Conservation (phyloP, 129 eudicot genomes). For the Silybum marianum region DNA sequence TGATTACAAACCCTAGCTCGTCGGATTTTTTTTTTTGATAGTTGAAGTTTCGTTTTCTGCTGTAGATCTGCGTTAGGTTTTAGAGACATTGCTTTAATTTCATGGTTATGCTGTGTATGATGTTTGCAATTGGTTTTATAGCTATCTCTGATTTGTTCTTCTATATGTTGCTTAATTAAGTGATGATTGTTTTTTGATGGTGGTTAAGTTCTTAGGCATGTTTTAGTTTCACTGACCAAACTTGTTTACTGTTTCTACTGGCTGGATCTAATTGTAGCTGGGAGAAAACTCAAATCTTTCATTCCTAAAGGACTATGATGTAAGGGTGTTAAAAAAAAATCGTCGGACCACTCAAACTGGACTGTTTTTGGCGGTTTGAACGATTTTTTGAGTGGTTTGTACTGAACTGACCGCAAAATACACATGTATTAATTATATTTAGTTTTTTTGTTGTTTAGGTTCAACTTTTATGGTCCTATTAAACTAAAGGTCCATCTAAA, state of each 20-base stretch:
- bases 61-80: slow-evolving; percentile 25
- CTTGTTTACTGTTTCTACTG: not conserved
- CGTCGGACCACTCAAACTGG: too few species aligned
- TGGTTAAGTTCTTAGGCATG: slow-evolving; percentile 4
- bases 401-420: too few species aligned
- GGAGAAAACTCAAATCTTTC: not conserved
- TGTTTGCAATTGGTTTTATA: slow-evolving; percentile 10
- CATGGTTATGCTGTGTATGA: not conserved
- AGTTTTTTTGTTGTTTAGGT: too few species aligned
- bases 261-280: not conserved
- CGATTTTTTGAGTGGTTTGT: too few species aligned
- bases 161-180: not conserved
- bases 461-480: too few species aligned
- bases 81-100: slow-evolving; percentile 21
- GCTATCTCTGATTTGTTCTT: not conserved
- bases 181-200: not conserved
- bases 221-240: slow-evolving; percentile 1
- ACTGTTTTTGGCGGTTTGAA: too few species aligned
- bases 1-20: slow-evolving; percentile 3
- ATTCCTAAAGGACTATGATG: not conserved
- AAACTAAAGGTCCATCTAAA: too few species aligned
- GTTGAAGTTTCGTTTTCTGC: not conserved
- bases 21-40: not conserved
- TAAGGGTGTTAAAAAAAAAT: too few species aligned
- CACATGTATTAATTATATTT: too few species aligned